Evolutionary conservation across 2,329 filamentous ascomycete species (phyloP).

Genomic region (Amauroascus niger): DNA sequence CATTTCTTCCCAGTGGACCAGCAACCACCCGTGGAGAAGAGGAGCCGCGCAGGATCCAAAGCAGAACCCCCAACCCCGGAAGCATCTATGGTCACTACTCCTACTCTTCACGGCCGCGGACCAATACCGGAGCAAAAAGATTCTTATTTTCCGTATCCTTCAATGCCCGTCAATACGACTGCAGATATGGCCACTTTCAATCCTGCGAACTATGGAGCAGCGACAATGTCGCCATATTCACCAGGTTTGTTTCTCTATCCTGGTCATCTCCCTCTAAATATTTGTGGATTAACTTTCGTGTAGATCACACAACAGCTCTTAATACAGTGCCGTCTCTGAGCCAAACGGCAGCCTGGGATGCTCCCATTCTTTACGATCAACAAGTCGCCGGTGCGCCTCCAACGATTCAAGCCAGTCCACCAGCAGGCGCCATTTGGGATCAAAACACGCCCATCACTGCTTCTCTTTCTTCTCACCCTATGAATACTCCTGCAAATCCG

Average conservation of each 20-base stretch:
- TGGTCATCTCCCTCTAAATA: not conserved
- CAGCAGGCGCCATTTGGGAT: slow-evolving; percentile 6
- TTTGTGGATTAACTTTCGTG: slow-evolving; percentile 10
- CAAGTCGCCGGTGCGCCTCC: slow-evolving; percentile 23
- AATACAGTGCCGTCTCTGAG: slow-evolving; percentile 27
- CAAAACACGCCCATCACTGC: slow-evolving; percentile 4
- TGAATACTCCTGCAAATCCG: slow-evolving; percentile 5
- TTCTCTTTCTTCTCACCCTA: slow-evolving; percentile 9
- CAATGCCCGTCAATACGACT: slow-evolving; percentile 28
- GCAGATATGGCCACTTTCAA: slow-evolving; percentile 30
- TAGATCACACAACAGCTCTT: slow-evolving; percentile 27
- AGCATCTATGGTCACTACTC: slow-evolving; percentile 43
- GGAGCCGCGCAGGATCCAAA: slow-evolving; percentile 38
- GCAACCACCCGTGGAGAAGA: slow-evolving; percentile 46
- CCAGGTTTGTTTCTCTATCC: slow-evolving; percentile 26
- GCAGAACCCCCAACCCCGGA: slow-evolving; percentile 37
- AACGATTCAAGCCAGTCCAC: not conserved
- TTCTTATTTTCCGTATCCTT: slow-evolving; percentile 30
- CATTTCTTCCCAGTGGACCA: slow-evolving; percentile 86
- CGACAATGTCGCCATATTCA: slow-evolving; percentile 29
- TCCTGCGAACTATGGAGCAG: slow-evolving; percentile 24
- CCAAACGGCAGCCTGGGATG: slow-evolving; percentile 31
- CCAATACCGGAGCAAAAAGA: slow-evolving; percentile 28
- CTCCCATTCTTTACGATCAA: slow-evolving; percentile 30
- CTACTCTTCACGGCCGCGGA: slow-evolving; percentile 29